A percentile compares a stretch with the other conserved stretches of the same genome.
Evolutionary conservation across 1,284 basidiomycete genomes (phyloP).

Genomic region (Uromyces viciae-fabae): DNA sequence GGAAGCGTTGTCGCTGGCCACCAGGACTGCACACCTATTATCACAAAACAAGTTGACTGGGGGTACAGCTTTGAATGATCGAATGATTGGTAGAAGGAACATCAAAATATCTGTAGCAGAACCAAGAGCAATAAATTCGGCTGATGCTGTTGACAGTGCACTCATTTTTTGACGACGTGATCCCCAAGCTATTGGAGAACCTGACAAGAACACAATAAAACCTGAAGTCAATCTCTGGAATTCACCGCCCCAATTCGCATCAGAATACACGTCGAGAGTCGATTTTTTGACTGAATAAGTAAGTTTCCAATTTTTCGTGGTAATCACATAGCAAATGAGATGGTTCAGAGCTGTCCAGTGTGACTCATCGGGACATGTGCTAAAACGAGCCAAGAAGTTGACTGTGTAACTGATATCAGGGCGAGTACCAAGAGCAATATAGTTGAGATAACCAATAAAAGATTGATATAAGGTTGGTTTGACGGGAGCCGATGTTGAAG

Average conservation of each 20-base stretch:
- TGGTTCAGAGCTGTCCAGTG: slow-evolving; percentile 4
- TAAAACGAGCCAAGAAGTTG: background rate
- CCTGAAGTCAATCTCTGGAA: background rate
- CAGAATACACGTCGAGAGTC: background rate
- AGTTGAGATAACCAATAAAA: slow-evolving; percentile 13
- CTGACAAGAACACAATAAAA: background rate
- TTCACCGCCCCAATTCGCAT: background rate
- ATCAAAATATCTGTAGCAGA: background rate
- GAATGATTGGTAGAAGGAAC: background rate
- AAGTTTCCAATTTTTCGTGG: background rate
- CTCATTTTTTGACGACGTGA: background rate
- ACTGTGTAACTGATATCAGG: background rate
- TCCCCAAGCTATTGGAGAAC: background rate
- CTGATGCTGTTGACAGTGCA: background rate
- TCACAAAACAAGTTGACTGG: background rate
- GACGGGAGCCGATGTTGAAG: background rate
- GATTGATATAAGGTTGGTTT: background rate
- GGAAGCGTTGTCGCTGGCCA: background rate
- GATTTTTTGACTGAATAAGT: too few species aligned
- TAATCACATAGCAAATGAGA: background rate
- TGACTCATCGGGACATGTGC: background rate
- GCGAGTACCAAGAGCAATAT: background rate
- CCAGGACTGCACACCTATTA: background rate
- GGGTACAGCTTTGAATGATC: background rate
- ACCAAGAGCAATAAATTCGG: slow-evolving; percentile 4